These are phyloP conservation scores for Stylosanthes scabra DNA, from an alignment of 331 rosid genomes.

Conservation along the genomic window DNA sequence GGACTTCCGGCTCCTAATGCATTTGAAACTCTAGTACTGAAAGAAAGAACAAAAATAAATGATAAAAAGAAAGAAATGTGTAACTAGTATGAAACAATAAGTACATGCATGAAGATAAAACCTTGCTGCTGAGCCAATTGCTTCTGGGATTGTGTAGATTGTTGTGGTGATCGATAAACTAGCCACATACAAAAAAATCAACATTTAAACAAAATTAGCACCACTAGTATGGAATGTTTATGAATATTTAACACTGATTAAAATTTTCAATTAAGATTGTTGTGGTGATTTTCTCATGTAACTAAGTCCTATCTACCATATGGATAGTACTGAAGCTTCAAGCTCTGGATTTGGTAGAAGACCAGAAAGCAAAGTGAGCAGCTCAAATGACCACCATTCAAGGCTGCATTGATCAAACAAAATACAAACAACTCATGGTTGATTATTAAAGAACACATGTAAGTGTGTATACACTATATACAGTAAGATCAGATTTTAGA, in stretches of 20 bases:
- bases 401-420: slow-evolving; percentile 49
- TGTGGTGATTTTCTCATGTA: background rate
- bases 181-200: background rate
- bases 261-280: background rate
- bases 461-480: too few relatives aligned
- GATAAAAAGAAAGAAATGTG: background rate
- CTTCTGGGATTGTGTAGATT: slow-evolving; percentile 58
- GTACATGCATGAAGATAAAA: slow-evolving; percentile 18
- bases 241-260: slow-evolving; percentile 8
- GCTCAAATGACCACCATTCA: slow-evolving; percentile 81
- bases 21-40: slow-evolving; percentile 61
- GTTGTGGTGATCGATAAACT: too few relatives aligned
- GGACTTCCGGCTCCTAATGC: slow-evolving; percentile 61
- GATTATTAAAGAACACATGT: background rate
- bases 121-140: slow-evolving; percentile 76
- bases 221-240: background rate
- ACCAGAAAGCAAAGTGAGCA: too few relatives aligned
- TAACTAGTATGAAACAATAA: background rate
- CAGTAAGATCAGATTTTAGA: background rate
- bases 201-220: slow-evolving; percentile 16
- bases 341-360: too few relatives aligned
- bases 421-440: background rate
- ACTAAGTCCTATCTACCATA: slow-evolving; percentile 34
- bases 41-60: slow-evolving; percentile 21
- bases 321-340: too few relatives aligned